These are phyloP conservation scores for Simplicillium sp. DNA, from an alignment of 2,329 filamentous ascomycete species.

Conservation along the genomic window DNA sequence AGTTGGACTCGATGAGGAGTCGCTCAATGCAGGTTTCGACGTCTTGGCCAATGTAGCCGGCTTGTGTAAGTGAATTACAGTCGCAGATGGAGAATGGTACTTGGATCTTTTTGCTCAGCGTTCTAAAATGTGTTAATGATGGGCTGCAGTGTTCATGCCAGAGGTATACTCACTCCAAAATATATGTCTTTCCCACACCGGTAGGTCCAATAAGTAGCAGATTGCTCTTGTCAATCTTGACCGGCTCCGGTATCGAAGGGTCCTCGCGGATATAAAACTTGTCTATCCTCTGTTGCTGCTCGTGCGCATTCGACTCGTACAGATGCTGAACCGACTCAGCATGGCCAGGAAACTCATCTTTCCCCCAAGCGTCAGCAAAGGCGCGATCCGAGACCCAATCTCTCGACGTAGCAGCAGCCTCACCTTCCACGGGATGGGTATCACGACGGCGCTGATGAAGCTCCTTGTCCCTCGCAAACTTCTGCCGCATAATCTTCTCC, in stretches of 20 bases:
- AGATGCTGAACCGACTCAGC: constrained; percentile 34
- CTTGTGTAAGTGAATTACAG: constrained; percentile 92
- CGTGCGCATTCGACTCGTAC: constrained; percentile 20
- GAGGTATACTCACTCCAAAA: constrained; percentile 52
- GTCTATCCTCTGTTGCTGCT: constrained; percentile 23
- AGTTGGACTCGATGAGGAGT: constrained; percentile 81
- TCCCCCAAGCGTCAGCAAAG: constrained; percentile 20
- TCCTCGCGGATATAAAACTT: constrained; percentile 42
- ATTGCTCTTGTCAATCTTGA: constrained; percentile 94
- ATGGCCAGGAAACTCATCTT: constrained; percentile 48
- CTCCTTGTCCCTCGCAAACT: constrained; percentile 59
- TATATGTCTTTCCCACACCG: constrained; percentile 93
- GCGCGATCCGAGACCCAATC: constrained; percentile 17
- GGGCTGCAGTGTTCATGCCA: background rate
- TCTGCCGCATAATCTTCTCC: constrained; percentile 62
- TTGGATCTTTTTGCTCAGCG: constrained; percentile 82
- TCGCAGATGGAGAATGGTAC: constrained; percentile 94
- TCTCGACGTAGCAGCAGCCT: constrained; percentile 13
- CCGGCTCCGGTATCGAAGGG: constrained; percentile 27
- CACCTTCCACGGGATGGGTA: constrained; percentile 72
- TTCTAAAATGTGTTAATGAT: constrained; percentile 45
- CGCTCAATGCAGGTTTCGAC: constrained; percentile 93
- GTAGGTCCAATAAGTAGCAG: constrained; percentile 84
- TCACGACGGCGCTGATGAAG: constrained; percentile 43
- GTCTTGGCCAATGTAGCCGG: constrained; percentile 95